These are phyloP conservation scores for Botrytis tulipae DNA, from an alignment of 2,329 filamentous ascomycete genomes.

Conservation along the genomic window DNA sequence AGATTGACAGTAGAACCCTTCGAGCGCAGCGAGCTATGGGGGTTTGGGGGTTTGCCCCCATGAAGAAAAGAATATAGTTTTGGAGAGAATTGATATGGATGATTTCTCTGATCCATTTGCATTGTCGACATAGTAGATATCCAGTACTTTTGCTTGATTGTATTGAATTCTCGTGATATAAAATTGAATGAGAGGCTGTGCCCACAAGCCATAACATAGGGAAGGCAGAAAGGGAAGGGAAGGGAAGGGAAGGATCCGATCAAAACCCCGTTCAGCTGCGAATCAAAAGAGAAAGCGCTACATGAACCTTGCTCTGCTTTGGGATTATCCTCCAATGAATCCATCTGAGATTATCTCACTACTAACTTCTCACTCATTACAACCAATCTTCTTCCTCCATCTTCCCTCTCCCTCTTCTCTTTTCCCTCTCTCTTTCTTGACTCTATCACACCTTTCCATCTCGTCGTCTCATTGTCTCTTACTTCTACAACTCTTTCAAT, in stretches of 20 bases:
- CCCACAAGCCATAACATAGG: background rate
- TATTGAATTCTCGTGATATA: background rate
- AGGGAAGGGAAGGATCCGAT: background rate
- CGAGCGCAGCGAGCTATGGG: background rate
- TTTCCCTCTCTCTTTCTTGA: background rate
- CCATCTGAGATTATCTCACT: background rate
- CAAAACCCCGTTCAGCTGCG: background rate
- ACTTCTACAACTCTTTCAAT: background rate
- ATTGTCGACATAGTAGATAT: background rate
- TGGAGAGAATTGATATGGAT: background rate
- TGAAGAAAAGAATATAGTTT: background rate
- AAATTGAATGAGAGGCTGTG: background rate
- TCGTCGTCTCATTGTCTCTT: background rate
- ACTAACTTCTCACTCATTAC: background rate
- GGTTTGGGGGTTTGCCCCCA: background rate
- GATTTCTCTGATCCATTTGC: background rate
- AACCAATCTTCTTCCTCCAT: background rate
- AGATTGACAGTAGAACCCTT: too few relatives aligned
- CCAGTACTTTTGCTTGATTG: background rate
- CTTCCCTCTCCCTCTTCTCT: background rate
- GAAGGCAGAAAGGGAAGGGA: background rate
- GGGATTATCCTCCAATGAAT: conserved; percentile 3
- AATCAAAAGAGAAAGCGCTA: conserved; percentile 5
- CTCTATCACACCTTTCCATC: background rate
- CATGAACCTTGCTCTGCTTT: conserved; percentile 4